Conservation (phyloP, 1,284 basidiomycete genomes). For the Leccinum angustisporum region DNA sequence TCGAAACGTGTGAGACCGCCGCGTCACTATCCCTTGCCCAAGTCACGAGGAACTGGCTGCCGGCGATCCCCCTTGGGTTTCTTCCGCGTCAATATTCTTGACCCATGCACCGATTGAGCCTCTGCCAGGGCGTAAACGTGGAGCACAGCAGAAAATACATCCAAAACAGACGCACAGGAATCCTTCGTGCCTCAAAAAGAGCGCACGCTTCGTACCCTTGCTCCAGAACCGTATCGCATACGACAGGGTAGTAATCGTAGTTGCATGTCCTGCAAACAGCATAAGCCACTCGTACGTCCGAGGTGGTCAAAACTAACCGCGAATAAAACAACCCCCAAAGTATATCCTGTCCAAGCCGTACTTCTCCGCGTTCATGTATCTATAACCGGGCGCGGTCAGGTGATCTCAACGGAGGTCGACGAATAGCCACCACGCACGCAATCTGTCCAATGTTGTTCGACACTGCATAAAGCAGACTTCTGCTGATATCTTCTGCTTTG, state of each 20-base stretch:
- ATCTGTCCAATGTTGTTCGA: conserved; percentile 99
- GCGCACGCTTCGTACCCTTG: conserved; percentile 94
- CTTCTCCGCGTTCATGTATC: conserved; percentile 99
- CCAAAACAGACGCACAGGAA: conserved; percentile 74
- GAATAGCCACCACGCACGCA: conserved; percentile 66
- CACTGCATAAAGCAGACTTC: conserved; percentile 91
- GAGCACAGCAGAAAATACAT: conserved; percentile 5
- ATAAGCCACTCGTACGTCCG: background rate
- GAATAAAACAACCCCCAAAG: conserved; percentile 99
- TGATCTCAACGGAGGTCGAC: background rate
- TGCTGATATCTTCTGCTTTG: conserved; percentile 92
- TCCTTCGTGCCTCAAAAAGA: conserved; percentile 97
- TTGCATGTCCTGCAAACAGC: conserved; percentile 75
- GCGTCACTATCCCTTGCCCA: conserved; percentile 4
- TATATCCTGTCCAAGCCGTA: conserved; percentile 97
- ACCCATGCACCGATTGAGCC: conserved; percentile 95
- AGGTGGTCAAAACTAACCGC: conserved; percentile 59
- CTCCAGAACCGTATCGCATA: conserved; percentile 99
- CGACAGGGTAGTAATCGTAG: conserved; percentile 95
- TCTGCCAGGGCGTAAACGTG: conserved; percentile 40
- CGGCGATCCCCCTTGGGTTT: conserved; percentile 19
- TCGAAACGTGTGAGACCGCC: conserved; percentile 11
- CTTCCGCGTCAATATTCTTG: conserved; percentile 75
- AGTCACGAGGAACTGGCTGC: conserved; percentile 5
- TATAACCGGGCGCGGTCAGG: conserved; percentile 36